Evolutionary conservation across 225 moss, liverwort and hornwort genomes (phyloP).

Genomic region (Pseudoscleropodium purum): DNA sequence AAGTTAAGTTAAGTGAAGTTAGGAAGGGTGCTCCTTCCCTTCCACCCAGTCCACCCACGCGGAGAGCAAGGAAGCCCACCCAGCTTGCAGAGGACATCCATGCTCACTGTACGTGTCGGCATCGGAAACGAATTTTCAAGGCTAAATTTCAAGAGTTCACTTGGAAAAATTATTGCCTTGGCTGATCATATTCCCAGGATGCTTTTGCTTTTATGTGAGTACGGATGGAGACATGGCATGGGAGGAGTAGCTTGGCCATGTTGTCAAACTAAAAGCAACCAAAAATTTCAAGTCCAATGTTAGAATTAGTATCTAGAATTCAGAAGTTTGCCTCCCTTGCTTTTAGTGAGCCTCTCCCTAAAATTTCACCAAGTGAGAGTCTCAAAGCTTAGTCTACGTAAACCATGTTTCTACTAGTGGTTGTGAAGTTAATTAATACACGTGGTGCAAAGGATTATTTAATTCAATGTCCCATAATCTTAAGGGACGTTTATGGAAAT

Average conservation of each 20-base stretch:
- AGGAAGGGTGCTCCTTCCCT: not conserved
- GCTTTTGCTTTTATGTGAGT: not conserved
- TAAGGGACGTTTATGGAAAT: no score
- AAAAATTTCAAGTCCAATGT: not conserved
- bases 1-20: no score
- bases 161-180: not conserved
- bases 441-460: no score
- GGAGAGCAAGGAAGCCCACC: no score
- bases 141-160: not conserved
- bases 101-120: no score
- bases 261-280: not conserved
- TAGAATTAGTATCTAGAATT: not conserved
- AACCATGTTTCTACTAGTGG: not conserved
- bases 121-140: not conserved
- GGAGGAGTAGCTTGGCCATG: not conserved
- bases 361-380: not conserved
- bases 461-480: not conserved
- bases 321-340: rapidly evolving
- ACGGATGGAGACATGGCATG: not conserved
- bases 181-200: rapidly evolving
- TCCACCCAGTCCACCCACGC: not conserved
- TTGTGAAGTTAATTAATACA: not conserved
- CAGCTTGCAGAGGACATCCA: not conserved
- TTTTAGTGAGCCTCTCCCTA: not conserved
- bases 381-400: no score